Base-by-base conservation (phyloP, 2,329 filamentous ascomycete species). In the Sordariomycetes sp. region DNA sequence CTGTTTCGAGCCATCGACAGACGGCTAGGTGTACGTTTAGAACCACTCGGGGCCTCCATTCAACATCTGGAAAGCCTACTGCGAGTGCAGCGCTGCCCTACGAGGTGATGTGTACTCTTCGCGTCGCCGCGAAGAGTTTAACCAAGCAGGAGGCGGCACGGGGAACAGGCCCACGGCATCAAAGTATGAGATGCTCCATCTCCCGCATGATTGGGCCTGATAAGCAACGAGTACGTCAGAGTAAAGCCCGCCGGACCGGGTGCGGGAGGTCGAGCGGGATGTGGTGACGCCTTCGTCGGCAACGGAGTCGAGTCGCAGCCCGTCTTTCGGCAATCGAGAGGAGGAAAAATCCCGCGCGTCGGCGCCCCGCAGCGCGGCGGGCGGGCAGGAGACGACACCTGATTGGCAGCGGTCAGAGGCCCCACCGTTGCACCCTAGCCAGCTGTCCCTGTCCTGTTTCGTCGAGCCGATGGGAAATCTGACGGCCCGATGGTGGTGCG, bases 101-200 rank as follows among this genome's bases (percentile, higher is more conserved):
- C 28, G 8, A 32, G 28, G 28, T 32, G 28, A 54, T 34, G 54
- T 57, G n/a, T 50, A 54, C 54, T 54, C 58, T 58, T 4, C 52
- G 35, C 24, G 15, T 34, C n/a, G 35, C n/a, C n/a, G n/a, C 36
- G 10, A 10, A 35, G 48, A 35, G 39, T 55, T 15, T 50, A 28
- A 20, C 13, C 28, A 10, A 50, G 22, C n/a, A 12, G 20, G 20
- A 39, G 20, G 20, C 28, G 52, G 20, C 25, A n/a, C 22, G 15
- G 8, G 4, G 28, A 32, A 32, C 28, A 32, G 8, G 8, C 28
- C n/a, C 28, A 32, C 28, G 28, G 8, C 28, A 8, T 32, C 8
- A 8, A 8, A 32, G 28, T 32, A 8, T 32, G 28, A 4, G 28
- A 8, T 32, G 28, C 8, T 3, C 51, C 15, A 48, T 36, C 15